phyloP scores from a whole-genome alignment of 306 rosid species.

The Quercus suber region DNA sequence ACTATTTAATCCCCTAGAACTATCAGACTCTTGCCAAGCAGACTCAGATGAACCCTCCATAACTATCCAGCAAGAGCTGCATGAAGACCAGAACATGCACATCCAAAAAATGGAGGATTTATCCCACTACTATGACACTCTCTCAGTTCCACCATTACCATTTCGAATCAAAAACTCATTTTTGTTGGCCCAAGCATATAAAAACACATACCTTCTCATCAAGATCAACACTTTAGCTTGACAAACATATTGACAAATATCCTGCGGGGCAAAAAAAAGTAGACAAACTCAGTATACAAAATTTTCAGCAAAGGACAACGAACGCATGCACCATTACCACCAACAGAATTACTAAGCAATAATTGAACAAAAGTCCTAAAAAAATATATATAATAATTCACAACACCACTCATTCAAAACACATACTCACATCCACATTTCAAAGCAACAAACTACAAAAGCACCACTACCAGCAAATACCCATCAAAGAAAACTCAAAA shows the following conservation, averaged over 20 bases:
- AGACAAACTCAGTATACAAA: slow-evolving; percentile 23
- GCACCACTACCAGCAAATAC: background rate
- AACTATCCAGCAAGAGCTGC: slow-evolving; percentile 54
- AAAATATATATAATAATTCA: background rate
- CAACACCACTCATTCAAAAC: slow-evolving; percentile 5
- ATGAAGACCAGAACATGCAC: slow-evolving; percentile 45
- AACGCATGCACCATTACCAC: slow-evolving; percentile 10
- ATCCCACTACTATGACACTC: slow-evolving; percentile 38
- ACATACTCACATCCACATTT: background rate
- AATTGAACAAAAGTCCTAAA: background rate
- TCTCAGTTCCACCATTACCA: slow-evolving; percentile 41
- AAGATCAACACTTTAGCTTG: slow-evolving; percentile 29
- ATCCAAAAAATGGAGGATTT: slow-evolving; percentile 38
- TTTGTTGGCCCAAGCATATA: background rate
- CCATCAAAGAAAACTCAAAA: slow-evolving; percentile 10
- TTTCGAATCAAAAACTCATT: slow-evolving; percentile 43
- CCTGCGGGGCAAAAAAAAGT: slow-evolving; percentile 34
- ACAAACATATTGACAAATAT: slow-evolving; percentile 22
- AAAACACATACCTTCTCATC: slow-evolving; percentile 16
- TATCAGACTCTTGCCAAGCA: slow-evolving; percentile 53
- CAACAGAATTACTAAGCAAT: background rate
- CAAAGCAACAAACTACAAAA: background rate
- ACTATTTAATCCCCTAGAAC: slow-evolving; percentile 60
- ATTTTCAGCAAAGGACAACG: background rate
- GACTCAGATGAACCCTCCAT: slow-evolving; percentile 86